These are phyloP conservation scores for Malania oleifera DNA, from an alignment of 164 flowering plant species.

Conservation along the genomic window DNA sequence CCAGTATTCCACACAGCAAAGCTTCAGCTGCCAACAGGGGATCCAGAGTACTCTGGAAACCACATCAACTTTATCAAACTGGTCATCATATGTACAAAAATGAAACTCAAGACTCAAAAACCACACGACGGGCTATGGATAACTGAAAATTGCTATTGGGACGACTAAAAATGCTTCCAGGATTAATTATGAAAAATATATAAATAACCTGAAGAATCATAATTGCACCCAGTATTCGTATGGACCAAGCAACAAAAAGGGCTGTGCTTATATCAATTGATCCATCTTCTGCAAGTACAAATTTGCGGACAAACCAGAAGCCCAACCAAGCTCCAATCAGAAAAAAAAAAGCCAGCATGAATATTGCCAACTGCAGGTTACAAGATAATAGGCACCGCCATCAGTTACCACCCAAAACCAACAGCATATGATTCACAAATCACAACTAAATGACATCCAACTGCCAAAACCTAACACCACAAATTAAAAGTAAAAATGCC, in stretches of 20 bases:
- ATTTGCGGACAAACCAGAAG: constrained; percentile 79
- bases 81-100: not conserved
- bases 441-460: not conserved
- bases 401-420: constrained; percentile 2
- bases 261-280: constrained; percentile 58
- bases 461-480: no score
- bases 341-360: constrained; percentile 49
- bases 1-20: constrained; percentile 43
- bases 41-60: constrained; percentile 69
- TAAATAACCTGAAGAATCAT: constrained; percentile 87
- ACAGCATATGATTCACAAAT: not conserved
- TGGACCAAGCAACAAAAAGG: constrained; percentile 69
- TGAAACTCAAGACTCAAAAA: no score
- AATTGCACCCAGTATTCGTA: constrained; percentile 53
- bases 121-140: no score
- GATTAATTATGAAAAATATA: constrained; percentile 4
- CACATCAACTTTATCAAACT: constrained; percentile 1
- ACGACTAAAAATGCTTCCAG: not conserved
- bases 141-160: no score
- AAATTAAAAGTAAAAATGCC: no score
- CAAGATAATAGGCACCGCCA: constrained; percentile 7
- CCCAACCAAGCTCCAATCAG: constrained; percentile 96
- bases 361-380: constrained; percentile 54
- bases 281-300: constrained; percentile 79
- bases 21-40: constrained; percentile 59